Evolutionary conservation across 2,329 filamentous ascomycete genomes (phyloP), one percentile per base, ranked within the genome.

Genomic region (Neofusicoccum kwambonambiense): DNA sequence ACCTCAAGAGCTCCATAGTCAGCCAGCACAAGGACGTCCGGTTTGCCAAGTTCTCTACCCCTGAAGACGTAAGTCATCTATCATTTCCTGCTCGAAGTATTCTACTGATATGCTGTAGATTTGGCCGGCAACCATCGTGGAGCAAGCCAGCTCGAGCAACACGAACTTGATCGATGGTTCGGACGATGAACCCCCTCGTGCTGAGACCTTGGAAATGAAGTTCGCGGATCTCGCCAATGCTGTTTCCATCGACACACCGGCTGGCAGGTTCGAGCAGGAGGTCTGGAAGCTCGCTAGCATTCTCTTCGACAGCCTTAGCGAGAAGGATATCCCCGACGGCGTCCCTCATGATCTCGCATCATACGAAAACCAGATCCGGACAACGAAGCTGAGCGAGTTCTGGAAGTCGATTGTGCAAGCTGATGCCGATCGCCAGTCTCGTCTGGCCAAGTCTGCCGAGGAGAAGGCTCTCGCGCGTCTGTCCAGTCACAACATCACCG

Each of bases 201-300:
- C 63, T 13, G 50, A 51, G 31, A 65, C 56, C 1, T 11, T 54
- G n/a, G 63, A 61, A 45, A 65, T 83, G 64, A 77, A 76, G 2
- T 81, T 88, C 50, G 77, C 81, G n/a, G 78, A 80, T 1, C 83
- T 89, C 65, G 80, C 80, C 15, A 76, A 82, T 9, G 80, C 88
- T 64, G 76, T 78, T 12, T 71, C 77, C 45, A 77, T 66, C 39
- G 73, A 75, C 37, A 78, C 77, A 5, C 67, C 71, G 3, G 74
- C 74, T 62, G 78, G 78, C 13, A 66, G 67, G 19, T 86, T 92
- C 65, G 92, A 96, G 77, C 87, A 88, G 71, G 82, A 87, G 13
- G 87, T 95, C 0, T 99, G 96, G 95, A 86, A 92, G 67, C 82
- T 99, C 41, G 89, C 92, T 1, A 90, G 91, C 65, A 89, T 97